phyloP scores from a whole-genome alignment of 768 basidiomycete species.

The Clavulina sp. region DNA sequence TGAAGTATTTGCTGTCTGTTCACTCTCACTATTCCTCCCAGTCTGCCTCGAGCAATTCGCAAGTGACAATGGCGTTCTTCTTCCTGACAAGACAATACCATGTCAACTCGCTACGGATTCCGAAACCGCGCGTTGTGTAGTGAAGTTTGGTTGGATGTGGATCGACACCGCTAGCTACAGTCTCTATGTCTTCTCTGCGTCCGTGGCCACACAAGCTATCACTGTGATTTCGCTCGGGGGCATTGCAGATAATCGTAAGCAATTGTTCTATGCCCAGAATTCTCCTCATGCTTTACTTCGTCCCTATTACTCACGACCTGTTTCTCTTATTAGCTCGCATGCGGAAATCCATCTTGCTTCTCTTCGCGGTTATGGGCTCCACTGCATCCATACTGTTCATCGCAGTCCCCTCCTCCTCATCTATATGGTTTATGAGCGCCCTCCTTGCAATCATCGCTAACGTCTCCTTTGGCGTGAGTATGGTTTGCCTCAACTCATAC shows the following conservation, averaged over 20 bases:
- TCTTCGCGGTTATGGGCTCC: constrained; percentile 60
- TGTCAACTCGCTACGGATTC: constrained; percentile 25
- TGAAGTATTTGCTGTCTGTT: constrained; percentile 69
- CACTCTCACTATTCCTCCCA: constrained; percentile 64
- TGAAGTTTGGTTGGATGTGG: constrained; percentile 69
- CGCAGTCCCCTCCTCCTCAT: constrained; percentile 48
- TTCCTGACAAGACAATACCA: constrained; percentile 46
- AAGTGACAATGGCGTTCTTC: constrained; percentile 64
- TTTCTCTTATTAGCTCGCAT: constrained; percentile 30
- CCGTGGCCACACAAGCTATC: constrained; percentile 80
- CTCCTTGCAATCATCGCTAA: constrained; percentile 62
- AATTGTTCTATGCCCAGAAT: constrained; percentile 7
- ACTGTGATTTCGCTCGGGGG: constrained; percentile 89
- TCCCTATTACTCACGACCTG: background rate
- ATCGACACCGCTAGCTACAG: constrained; percentile 41
- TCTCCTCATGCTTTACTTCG: background rate
- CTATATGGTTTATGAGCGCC: constrained; percentile 50
- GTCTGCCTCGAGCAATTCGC: constrained; percentile 81
- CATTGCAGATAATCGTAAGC: constrained; percentile 75
- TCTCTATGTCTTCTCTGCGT: constrained; percentile 73
- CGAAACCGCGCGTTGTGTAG: constrained; percentile 46
- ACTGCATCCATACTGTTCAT: constrained; percentile 52
- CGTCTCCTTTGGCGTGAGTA: constrained; percentile 68
- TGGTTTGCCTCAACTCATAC: constrained; percentile 84
- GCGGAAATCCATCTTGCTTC: constrained; percentile 60